Percentiles rank a stretch among this genome's conserved stretches.
phyloP scores from a whole-genome alignment of 768 basidiomycete species.

The Mycena latifolia region DNA sequence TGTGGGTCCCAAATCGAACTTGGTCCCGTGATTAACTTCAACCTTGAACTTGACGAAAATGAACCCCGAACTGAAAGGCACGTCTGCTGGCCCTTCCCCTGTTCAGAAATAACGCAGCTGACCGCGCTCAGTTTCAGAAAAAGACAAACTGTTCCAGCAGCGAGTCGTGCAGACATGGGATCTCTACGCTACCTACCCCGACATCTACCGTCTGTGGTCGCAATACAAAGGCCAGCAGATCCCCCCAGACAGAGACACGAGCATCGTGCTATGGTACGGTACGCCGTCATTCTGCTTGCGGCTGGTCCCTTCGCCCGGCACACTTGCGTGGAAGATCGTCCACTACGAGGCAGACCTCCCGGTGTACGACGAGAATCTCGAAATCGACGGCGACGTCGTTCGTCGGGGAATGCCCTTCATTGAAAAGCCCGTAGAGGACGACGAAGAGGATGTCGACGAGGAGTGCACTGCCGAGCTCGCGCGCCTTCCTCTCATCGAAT shows the following conservation, averaged over 20 bases:
- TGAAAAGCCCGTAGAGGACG: not conserved
- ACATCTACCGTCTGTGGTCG: too few relatives aligned
- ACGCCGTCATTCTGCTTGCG: not conserved
- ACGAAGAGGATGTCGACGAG: not conserved
- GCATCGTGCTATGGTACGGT: not conserved
- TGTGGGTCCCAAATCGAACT: too few relatives aligned
- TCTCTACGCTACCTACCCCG: too few relatives aligned
- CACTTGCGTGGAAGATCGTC: conserved; percentile 1
- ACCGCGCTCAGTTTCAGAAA: too few relatives aligned
- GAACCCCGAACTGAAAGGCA: too few relatives aligned
- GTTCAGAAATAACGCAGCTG: too few relatives aligned
- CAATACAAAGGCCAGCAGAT: not conserved
- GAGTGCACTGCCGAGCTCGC: not conserved
- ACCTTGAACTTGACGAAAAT: too few relatives aligned
- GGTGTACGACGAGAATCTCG: too few relatives aligned
- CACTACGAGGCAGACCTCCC: conserved; percentile 4
- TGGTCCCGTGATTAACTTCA: too few relatives aligned
- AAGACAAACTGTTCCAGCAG: too few relatives aligned
- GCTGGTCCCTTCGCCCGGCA: not conserved
- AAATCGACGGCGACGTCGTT: not conserved
- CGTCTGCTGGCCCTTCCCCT: too few relatives aligned
- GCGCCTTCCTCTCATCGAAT: not conserved
- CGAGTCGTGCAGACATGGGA: too few relatives aligned
- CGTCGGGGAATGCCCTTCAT: not conserved
- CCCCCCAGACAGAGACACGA: not conserved